A percentile compares a stretch with the other conserved stretches of the same genome.
Conservation (phyloP, 1,284 basidiomycete species). For the Ustilago nuda region DNA sequence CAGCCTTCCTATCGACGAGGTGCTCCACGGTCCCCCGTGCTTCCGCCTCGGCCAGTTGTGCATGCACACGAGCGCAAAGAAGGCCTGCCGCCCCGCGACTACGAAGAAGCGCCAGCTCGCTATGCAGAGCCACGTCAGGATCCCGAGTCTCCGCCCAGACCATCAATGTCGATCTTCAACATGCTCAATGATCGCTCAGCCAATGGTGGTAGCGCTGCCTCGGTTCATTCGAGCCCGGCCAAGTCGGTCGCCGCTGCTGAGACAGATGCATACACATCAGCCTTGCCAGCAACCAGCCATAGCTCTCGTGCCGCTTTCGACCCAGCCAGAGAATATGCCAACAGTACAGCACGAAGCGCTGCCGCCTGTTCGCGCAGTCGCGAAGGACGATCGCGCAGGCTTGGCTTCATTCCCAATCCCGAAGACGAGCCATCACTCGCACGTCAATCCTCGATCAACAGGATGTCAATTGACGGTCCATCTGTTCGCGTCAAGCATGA, state of each 20-base stretch:
- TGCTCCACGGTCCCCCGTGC: conserved; percentile 26
- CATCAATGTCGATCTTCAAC: conserved; percentile 54
- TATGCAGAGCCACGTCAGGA: conserved; percentile 26
- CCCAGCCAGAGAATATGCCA: conserved; percentile 23
- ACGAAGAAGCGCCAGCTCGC: conserved; percentile 3
- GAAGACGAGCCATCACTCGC: conserved; percentile 21
- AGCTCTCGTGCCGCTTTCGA: conserved; percentile 32
- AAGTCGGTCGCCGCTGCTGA: conserved; percentile 24
- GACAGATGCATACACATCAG: conserved; percentile 8
- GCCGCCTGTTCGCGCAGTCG: conserved; percentile 15
- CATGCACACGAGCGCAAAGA: conserved; percentile 15
- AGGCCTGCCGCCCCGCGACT: conserved; percentile 21
- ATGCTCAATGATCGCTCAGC: conserved; percentile 53
- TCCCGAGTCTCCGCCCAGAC: conserved; percentile 42
- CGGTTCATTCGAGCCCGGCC: conserved; percentile 29
- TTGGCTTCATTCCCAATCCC: conserved; percentile 31
- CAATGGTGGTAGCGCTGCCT: conserved; percentile 28
- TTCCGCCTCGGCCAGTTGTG: conserved; percentile 17
- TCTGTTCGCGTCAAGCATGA: conserved; percentile 34
- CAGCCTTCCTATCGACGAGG: conserved; percentile 53
- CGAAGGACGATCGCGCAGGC: conserved; percentile 13
- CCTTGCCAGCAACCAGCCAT: conserved; percentile 7
- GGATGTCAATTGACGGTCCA: background rate
- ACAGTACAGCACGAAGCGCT: conserved; percentile 6
- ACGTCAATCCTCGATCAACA: background rate